Conservation (phyloP, 805 yeast species). For the Lipomyces sp. region DNA sequence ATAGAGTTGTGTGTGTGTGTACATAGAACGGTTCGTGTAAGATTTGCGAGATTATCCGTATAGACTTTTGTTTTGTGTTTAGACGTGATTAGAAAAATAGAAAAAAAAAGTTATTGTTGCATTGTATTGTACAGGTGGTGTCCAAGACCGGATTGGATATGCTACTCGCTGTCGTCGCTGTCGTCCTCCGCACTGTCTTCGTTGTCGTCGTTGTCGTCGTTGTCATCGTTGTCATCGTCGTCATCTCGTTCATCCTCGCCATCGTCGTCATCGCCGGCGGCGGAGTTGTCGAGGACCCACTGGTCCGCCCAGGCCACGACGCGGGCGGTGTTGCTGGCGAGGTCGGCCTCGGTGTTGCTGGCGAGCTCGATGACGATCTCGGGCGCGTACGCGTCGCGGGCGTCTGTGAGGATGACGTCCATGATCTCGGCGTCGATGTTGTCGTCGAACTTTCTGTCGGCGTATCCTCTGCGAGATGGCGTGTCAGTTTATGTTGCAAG, state of each 20-base stretch:
- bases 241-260: neutral
- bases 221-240: constrained; percentile 3
- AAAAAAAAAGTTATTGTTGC: neutral
- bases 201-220: no score
- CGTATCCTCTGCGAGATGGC: constrained; percentile 49
- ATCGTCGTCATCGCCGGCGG: constrained; percentile 5
- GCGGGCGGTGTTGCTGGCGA: constrained; percentile 80
- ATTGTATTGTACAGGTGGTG: neutral
- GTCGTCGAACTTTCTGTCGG: constrained; percentile 78
- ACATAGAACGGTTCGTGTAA: neutral
- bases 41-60: no score
- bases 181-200: neutral
- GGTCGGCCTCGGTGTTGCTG: constrained; percentile 68
- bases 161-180: no score
- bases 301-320: constrained; percentile 67
- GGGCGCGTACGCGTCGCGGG: constrained; percentile 72
- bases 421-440: constrained; percentile 95
- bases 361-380: constrained; percentile 77
- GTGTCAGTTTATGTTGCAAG: neutral
- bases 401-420: constrained; percentile 87
- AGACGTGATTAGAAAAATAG: neutral
- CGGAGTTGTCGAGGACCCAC: constrained; percentile 59
- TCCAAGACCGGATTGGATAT: no score
- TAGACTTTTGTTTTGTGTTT: neutral
- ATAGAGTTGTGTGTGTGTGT: neutral